Percentiles rank a stretch among this genome's conserved stretches.
Evolutionary conservation across 2,329 filamentous ascomycete species (phyloP).

Genomic region (Sporothrix brunneoviolacea): DNA sequence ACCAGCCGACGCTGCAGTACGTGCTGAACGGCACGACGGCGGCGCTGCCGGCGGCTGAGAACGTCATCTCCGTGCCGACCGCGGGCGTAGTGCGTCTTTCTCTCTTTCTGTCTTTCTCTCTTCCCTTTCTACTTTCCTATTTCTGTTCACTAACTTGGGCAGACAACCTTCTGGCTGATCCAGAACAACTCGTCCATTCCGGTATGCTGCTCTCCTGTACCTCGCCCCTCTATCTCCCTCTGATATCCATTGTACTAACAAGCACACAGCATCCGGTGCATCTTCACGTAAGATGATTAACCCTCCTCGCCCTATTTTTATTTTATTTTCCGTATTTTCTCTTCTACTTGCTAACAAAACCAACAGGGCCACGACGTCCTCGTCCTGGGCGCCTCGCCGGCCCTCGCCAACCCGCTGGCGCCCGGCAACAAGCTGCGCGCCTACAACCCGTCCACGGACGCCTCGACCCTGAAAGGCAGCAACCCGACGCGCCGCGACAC

Average conservation of each 20-base stretch:
- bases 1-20: slow-evolving; percentile 30
- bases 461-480: slow-evolving; percentile 25
- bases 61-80: slow-evolving; percentile 10
- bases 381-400: slow-evolving; percentile 25
- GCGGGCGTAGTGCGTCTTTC: no score
- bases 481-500: slow-evolving; percentile 45
- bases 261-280: slow-evolving; percentile 28
- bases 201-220: no score
- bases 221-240: no score
- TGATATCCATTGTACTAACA: no score
- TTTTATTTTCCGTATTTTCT: neutral
- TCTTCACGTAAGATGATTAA: slow-evolving; percentile 21
- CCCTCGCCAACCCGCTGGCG: slow-evolving; percentile 16
- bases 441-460: slow-evolving; percentile 26
- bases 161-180: slow-evolving; percentile 30
- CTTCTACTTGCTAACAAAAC: neutral
- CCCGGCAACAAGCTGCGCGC: slow-evolving; percentile 15
- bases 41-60: slow-evolving; percentile 8
- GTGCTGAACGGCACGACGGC: slow-evolving; percentile 23
- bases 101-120: no score
- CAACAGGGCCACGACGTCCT: slow-evolving; percentile 30
- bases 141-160: neutral
- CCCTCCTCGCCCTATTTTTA: neutral
- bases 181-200: slow-evolving; percentile 26
- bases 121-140: no score